Base-by-base conservation (phyloP, 2,329 filamentous ascomycete species). In the Esteya vermicola region DNA sequence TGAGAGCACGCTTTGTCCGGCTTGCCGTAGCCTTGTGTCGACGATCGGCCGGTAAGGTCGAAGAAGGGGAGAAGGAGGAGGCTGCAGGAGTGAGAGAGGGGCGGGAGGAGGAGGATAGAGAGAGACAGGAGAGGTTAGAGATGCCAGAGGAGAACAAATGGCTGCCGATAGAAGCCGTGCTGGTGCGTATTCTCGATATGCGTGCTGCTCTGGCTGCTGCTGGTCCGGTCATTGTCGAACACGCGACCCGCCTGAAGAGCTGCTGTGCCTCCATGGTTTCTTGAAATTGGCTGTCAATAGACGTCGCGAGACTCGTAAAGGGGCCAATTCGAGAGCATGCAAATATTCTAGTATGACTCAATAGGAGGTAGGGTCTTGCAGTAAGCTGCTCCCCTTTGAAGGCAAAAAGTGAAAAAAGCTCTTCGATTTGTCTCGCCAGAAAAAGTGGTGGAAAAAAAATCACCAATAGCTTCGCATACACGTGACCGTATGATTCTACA, bases 1-100 rank as follows among this genome's bases (percentile, higher is more conserved):
- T 76, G 51, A 76, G 66, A 35, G 65, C 58, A 42, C 68, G 67
- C 58, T 72, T 73, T 33, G 69, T 73, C 41, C 72, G 68, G 39
- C 62, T 55, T 3, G 65, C 57, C 23, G 68, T 68, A 10, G 62
- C 58, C 52, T 75, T 65, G 56, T 70, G 62, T 36, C 69, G 55
- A 38, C 46, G 45, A 35, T 18, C 21, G 36, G 38, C 18, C 2
- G 34, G 34, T 18, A 27, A 14, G 13, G 20, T n/a, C 13, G 32
- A 34, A 20, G 37, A 33, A n/a, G 32, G 28, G 14, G 19, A 20
- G 26, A 19, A 19, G 26, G 14, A 21, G 18, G 26, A 31, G 26
- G 35, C 13, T 3, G 33, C 3, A 10, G 32, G 14, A 12, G 19
- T 4, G 20, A 22, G 19, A 9, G 19, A 26, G 22, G 14, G 27